Base-by-base conservation (phyloP, 1,284 basidiomycete genomes). In the Apiotrichum gamsii region DNA sequence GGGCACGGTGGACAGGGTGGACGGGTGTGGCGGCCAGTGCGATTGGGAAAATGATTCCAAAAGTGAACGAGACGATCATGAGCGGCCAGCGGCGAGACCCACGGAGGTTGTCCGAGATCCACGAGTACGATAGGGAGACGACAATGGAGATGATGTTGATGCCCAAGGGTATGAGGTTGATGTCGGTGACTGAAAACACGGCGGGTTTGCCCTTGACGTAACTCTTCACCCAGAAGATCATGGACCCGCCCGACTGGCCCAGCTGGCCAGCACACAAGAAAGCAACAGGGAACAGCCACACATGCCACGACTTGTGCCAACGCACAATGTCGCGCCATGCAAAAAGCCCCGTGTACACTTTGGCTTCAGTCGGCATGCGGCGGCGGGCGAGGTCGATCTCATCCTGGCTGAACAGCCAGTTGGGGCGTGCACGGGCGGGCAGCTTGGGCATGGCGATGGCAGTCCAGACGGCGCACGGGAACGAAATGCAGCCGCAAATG, bases 201-300 rank as follows among this genome's bases (percentile, higher is more conserved):
- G 39, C 5, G 5, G 40, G 36, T 8, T 51, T 19, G 5, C 50
- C 52, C 23, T 46, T 54, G 28, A 48, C 42, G 41, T 59, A 61
- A 23, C 50, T 51, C 36, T 56, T 61, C 14, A 59, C 51, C 59
- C 59, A 61, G 54, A 59, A 61, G 37, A 61, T 61, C 59, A 61
- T n/a, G n/a, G n/a, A n/a, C n/a, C n/a, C 53, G 20, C 57, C 52
- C 6, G 54, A 48, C 25, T 61, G 58, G 14, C 58, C 51, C 13
- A 61, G 49, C 43, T 61, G 58, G 8, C 44, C 52, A 3, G 49
- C 35, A 25, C 44, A 54, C 14, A 61, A 39, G 46, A 61, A 61
- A 43, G 47, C 58, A n/a, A 49, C 32, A 1, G 60, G 57, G 53
- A 61, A 62, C 6, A 59, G 51, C 30, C 47, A 62, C 4, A 57